Evolutionary conservation across 139 green algal species (phyloP).

Genomic region (Tetradesmus obliquus): DNA sequence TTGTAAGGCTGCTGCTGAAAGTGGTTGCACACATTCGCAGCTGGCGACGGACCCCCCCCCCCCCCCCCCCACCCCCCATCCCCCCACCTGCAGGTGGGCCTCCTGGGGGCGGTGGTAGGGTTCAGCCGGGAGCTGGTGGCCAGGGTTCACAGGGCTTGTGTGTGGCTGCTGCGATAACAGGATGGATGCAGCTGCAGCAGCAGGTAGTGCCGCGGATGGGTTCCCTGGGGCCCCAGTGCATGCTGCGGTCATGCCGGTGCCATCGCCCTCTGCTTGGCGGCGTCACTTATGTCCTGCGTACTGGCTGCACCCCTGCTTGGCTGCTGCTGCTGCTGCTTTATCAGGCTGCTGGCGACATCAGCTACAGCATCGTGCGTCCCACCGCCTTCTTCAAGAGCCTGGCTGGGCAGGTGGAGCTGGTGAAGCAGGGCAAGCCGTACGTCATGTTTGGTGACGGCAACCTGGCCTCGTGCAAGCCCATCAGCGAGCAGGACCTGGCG

Average conservation of each 20-base stretch:
- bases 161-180: too few relatives aligned
- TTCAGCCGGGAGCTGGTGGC: too few relatives aligned
- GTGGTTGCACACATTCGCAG: background rate
- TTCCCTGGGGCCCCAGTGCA: too few relatives aligned
- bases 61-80: too few relatives aligned
- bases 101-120: too few relatives aligned
- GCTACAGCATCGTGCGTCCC: constrained; percentile 96
- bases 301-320: background rate
- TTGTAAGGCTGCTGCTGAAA: background rate
- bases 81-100: too few relatives aligned
- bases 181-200: too few relatives aligned
- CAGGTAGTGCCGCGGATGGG: too few relatives aligned
- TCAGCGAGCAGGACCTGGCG: constrained; percentile 96
- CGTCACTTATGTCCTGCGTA: too few relatives aligned
- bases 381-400: constrained; percentile 99
- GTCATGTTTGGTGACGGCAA: constrained; percentile 99
- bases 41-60: background rate
- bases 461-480: constrained; percentile 98
- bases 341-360: constrained; percentile 82
- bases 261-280: too few relatives aligned
- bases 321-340: background rate
- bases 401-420: constrained; percentile 76
- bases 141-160: too few relatives aligned
- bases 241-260: too few relatives aligned
- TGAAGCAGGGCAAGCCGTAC: constrained; percentile 90